Base-by-base conservation (phyloP, 2,329 filamentous ascomycete species). In the Verticillium longisporum region DNA sequence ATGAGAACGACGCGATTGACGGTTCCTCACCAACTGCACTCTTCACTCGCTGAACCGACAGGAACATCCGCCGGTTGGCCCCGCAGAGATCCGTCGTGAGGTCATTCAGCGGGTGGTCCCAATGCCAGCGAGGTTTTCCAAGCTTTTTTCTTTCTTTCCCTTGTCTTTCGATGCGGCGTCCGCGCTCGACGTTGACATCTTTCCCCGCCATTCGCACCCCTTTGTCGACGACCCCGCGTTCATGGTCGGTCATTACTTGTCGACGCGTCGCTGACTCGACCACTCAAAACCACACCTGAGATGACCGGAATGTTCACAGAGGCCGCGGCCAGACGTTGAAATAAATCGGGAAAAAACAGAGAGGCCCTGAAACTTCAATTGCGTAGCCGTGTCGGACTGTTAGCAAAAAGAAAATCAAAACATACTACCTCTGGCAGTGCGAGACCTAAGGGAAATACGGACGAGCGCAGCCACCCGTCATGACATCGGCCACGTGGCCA, bases 401-500 rank as follows among this genome's bases (percentile, higher is more conserved):
- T 50, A 50, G 45, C 45, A 50, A 50, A 21, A 2, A 50, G 26
- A 26, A 26, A 26, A 26, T 26, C 26, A 26, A 26, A 26, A 26
- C 26, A 26, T 26, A 26, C 26, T 21, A 21, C 45, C 15, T 21
- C n/a, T 21, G 13, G 45, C n/a, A 50, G 18, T 26, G 45, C 45
- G 45, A 18, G 45, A 18, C 45, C 45, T 13, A 50, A 3, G n/a
- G 21, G 45, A 50, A 21, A 50, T 18, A 50, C 45, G n/a, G 45
- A 50, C n/a, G 45, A 50, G 21, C 45, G 18, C 45, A 21, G 45
- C 5, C 18, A 50, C 45, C 45, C 45, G 45, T 21, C 18, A 50
- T 50, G 45, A 50, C 45, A 7, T 50, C 45, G 45, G 56, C 56
- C 26, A 45, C 61, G 18, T 61, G 57, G 54, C 55, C 58, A 54